phyloP scores from a whole-genome alignment of 345 rosid species.

The Toxicodendron radicans region DNA sequence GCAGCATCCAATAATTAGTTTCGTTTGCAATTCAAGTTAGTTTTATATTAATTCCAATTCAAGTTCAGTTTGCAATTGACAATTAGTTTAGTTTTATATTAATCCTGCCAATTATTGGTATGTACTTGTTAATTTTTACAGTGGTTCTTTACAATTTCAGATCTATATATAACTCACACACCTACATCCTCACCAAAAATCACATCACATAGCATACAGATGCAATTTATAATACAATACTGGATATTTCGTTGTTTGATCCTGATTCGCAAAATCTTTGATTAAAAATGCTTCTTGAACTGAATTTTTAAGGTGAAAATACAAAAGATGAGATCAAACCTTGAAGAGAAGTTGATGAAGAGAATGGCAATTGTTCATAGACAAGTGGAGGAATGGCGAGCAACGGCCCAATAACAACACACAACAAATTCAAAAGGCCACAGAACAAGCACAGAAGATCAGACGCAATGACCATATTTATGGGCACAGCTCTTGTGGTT shows the following conservation, averaged over 20 bases:
- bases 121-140: too few relatives aligned
- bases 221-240: too few relatives aligned
- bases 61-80: too few relatives aligned
- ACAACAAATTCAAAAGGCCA: slow-evolving; percentile 56
- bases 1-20: too few relatives aligned
- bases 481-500: slow-evolving; percentile 61
- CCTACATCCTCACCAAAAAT: too few relatives aligned
- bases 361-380: slow-evolving; percentile 71
- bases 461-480: slow-evolving; percentile 35
- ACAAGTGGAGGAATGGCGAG: slow-evolving; percentile 83
- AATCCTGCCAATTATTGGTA: too few relatives aligned
- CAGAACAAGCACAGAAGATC: slow-evolving; percentile 45
- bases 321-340: slow-evolving; percentile 81
- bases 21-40: too few relatives aligned
- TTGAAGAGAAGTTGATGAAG: slow-evolving; percentile 88
- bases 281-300: background rate
- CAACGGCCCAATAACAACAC: slow-evolving; percentile 64
- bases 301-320: slow-evolving; percentile 66
- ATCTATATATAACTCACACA: too few relatives aligned
- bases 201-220: too few relatives aligned
- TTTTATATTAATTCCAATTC: too few relatives aligned
- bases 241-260: background rate
- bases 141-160: too few relatives aligned
- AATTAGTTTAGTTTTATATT: too few relatives aligned
- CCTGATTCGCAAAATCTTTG: background rate